Evolutionary conservation across 805 yeast genomes (phyloP), one percentile per base, ranked within the genome.

Genomic region (Helenozyma rhizophorensis): DNA sequence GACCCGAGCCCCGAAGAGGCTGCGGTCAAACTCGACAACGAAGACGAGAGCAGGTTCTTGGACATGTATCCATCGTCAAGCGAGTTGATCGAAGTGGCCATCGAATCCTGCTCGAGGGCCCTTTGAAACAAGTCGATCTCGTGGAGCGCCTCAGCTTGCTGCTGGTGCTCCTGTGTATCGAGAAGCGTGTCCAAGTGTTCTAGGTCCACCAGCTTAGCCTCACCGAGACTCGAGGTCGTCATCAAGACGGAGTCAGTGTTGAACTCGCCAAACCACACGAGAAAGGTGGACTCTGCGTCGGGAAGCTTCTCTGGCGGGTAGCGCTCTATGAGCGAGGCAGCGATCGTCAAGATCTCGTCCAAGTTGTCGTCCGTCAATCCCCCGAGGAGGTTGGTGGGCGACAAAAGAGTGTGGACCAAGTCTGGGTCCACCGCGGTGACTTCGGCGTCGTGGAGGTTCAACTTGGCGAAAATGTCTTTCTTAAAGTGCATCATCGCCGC

Each of bases 401-500:
- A 62, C 4, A 65, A 27, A 13, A 56, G 42, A 15, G 58, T 46
- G 46, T 66, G 71, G 6, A 65, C 51, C 3, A 52, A 23, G 33
- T 65, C 70, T 14, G 36, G 41, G 32, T 65, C 71, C 5, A 60
- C 45, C 10, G 30, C 32, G 4, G 32, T 32, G 6, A 39, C 21
- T 9, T 17, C 31, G 26, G 36, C 35, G 21, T 42, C 48, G 6
- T 21, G 32, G 7, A 33, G 23, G 8, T 42, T 45, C 25, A 62
- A 43, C 21, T 41, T 28, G 2, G 45, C 43, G 13, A 74, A 43
- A 1, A 83, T 61, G 4, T 58, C 60, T 2, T 62, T 63, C 42
- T 72, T 75, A 29, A 66, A 67, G 18, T 58, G 50, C 2, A 73
- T 25, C 17, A 85, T 47, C 4, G 80, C 54, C 13, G 85, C 60